Conservation (phyloP, 345 rosid species). For the Boechera stricta region DNA sequence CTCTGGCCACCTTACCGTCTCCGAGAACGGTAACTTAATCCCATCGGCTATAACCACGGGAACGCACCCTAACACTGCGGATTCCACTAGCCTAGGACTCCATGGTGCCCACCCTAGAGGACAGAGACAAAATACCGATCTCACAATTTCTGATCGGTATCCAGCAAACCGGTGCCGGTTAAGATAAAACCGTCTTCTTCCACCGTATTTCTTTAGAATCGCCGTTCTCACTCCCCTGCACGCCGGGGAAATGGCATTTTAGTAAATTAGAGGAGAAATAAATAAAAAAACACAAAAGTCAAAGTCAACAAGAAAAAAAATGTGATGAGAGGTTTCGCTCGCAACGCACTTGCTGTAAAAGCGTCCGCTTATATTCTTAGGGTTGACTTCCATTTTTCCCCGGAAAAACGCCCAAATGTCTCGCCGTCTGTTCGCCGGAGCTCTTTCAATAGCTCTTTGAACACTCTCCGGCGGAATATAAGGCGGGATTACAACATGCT, state of each 20-base stretch:
- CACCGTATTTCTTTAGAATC: constrained; percentile 70
- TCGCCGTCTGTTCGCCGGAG: constrained; percentile 57
- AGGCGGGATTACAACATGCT: constrained; percentile 92
- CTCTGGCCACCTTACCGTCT: constrained; percentile 71
- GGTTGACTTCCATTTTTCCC: constrained; percentile 98
- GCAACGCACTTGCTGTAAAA: constrained; percentile 84
- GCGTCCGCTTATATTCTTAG: constrained; percentile 88
- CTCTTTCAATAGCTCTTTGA: constrained; percentile 49
- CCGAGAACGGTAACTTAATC: constrained; percentile 73
- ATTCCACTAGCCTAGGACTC: constrained; percentile 95
- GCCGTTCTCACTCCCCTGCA: constrained; percentile 85
- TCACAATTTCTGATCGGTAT: constrained; percentile 76
- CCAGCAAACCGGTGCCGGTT: constrained; percentile 79
- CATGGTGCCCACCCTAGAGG: constrained; percentile 99
- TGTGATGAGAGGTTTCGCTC: neutral
- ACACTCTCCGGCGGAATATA: constrained; percentile 74
- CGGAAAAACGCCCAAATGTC: constrained; percentile 90
- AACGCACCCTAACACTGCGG: constrained; percentile 85
- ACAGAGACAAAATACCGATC: constrained; percentile 87
- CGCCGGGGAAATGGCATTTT: constrained; percentile 12
- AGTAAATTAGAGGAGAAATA: constrained; percentile 1
- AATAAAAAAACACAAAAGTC: neutral
- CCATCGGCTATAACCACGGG: constrained; percentile 94
- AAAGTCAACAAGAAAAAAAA: constrained; percentile 16
- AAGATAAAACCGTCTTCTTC: constrained; percentile 76